Base-by-base conservation (phyloP, 1,139 yeast genomes). In the Lodderomyces orthopsilosis region DNA sequence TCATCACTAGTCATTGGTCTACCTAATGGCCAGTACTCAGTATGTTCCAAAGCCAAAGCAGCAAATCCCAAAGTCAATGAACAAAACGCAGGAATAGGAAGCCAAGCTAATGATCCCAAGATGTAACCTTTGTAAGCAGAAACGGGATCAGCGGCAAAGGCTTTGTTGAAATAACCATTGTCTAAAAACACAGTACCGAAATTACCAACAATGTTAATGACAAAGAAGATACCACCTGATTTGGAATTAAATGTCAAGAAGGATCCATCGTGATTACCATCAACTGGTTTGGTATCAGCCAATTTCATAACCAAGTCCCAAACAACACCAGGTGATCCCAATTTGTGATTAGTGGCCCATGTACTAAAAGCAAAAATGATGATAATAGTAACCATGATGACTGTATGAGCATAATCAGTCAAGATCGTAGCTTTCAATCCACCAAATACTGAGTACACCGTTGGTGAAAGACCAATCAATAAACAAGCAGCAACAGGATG, bases 81-180 rank as follows among this genome's bases (percentile, higher is more conserved):
- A 38, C 82, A 75, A 44, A 86, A 75, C 69, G 84, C 84, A 32
- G 96, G 96, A 51, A 89, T 83, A 8, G 95, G 93, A 59, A 87
- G 85, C 96, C 96, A 90, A 0, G 93, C 83, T 42, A 89, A 62
- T n/a, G 96, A 96, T 45, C 96, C 96, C 52, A 87, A 65, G 27
- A 88, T 81, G 61, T 90, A 89, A 14, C 96, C 96, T n/a, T 94
- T 93, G 55, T 89, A 71, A 24, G 95, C 88, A 32, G 94, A 83
- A 3, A 81, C 85, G 14, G 96, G 94, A 50, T 83, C 74, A 10
- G 95, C 86, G 38, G 95, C 91, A 62, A 89, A 85, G 5, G 95
- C 95, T 66, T 86, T 85, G 66, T 86, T 85, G 83, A 91, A 89
- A 66, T 89, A 90, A 35, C 95, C 95, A 54, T 85, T 85, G 61